Percentiles rank a stretch among this genome's conserved stretches.
Evolutionary conservation across 108 stramenopile species (phyloP).

Genomic region (Skeletonema tropicum): DNA sequence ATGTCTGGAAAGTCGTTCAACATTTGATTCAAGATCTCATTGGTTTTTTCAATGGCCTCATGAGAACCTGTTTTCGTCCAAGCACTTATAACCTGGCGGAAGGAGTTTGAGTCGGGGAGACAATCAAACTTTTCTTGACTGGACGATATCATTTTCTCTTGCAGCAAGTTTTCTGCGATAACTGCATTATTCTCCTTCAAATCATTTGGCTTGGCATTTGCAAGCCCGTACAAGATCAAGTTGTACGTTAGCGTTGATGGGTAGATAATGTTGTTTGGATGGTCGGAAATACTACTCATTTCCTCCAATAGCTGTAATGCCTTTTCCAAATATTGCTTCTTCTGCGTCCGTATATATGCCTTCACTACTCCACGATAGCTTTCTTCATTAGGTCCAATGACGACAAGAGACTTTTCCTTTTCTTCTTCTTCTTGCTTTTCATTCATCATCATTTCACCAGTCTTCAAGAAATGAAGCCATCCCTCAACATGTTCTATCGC

Average conservation of each 20-base stretch:
- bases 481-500: neutral
- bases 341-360: slow-evolving; percentile 17
- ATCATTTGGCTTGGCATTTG: slow-evolving; percentile 13
- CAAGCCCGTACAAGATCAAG: slow-evolving; percentile 30
- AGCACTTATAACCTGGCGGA: slow-evolving; percentile 21
- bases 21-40: slow-evolving; percentile 14
- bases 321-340: slow-evolving; percentile 9
- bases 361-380: slow-evolving; percentile 21
- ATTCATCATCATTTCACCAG: neutral
- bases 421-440: neutral
- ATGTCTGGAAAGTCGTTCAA: slow-evolving; percentile 18
- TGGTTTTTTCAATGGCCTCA: slow-evolving; percentile 12
- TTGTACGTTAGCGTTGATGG: slow-evolving; percentile 19
- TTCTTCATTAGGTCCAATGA: slow-evolving; percentile 23
- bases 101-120: slow-evolving; percentile 22
- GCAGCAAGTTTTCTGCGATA: slow-evolving; percentile 21
- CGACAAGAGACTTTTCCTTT: neutral
- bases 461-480: slow-evolving; percentile 11
- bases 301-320: slow-evolving; percentile 24
- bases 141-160: slow-evolving; percentile 17
- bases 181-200: slow-evolving; percentile 28
- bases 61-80: slow-evolving; percentile 29
- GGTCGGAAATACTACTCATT: neutral
- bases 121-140: slow-evolving; percentile 1
- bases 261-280: neutral